These are phyloP conservation scores for Phlebopus sp. DNA, from an alignment of 1,284 basidiomycete genomes.

Conservation along the genomic window DNA sequence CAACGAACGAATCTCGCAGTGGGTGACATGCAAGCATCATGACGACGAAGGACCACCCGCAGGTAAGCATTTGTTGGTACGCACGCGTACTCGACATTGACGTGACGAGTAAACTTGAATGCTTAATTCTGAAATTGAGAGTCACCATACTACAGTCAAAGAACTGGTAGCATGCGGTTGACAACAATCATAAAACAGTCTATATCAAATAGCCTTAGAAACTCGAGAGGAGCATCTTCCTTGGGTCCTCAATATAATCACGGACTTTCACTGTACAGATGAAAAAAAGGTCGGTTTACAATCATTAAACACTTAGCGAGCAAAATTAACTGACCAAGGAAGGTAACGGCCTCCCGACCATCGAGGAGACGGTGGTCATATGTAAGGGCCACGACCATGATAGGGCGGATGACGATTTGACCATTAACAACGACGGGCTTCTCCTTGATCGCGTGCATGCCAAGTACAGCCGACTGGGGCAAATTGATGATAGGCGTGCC, in stretches of 20 bases:
- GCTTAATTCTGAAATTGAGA: neutral
- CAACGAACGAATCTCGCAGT: neutral
- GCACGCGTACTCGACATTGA: no score
- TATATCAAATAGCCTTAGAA: conserved; percentile 10
- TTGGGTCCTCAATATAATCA: conserved; percentile 56
- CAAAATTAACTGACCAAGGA: conserved; percentile 74
- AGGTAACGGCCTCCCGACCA: conserved; percentile 94
- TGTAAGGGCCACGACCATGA: conserved; percentile 94
- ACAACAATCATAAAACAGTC: neutral
- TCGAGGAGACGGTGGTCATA: conserved; percentile 97
- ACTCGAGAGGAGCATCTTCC: conserved; percentile 52
- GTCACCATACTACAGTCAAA: no score
- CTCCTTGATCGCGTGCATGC: conserved; percentile 97
- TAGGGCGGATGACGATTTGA: conserved; percentile 92
- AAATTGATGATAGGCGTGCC: conserved; percentile 98
- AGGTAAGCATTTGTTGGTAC: no score
- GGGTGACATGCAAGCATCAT: no score
- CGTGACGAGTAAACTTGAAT: no score
- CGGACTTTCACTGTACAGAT: conserved; percentile 54
- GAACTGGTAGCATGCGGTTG: no score
- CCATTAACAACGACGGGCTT: conserved; percentile 91
- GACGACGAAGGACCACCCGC: no score
- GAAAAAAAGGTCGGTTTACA: conserved; percentile 10
- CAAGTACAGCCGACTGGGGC: conserved; percentile 92
- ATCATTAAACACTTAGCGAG: conserved; percentile 1